phyloP scores from a whole-genome alignment of 2,329 filamentous ascomycete species.

The Coniochaeta prunicola region DNA sequence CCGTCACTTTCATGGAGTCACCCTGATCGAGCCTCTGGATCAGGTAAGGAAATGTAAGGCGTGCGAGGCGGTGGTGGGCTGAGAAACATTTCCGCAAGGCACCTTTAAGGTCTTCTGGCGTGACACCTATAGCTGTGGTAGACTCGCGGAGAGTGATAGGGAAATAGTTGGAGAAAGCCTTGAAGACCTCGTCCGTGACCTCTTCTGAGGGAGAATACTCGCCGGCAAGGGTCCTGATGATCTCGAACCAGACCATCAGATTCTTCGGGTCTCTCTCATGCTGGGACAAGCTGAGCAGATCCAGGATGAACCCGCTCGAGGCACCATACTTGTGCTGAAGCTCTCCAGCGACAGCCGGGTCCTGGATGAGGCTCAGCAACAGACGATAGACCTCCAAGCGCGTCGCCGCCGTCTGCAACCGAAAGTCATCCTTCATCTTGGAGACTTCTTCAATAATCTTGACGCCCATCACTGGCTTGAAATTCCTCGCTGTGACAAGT shows the following conservation, averaged over 20 bases:
- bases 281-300: conserved; percentile 42
- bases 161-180: conserved; percentile 52
- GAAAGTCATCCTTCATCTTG: conserved; percentile 49
- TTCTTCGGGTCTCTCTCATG: conserved; percentile 51
- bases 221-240: conserved; percentile 35
- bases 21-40: conserved; percentile 52
- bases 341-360: conserved; percentile 33
- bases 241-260: conserved; percentile 49
- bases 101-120: conserved; percentile 48
- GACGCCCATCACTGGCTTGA: conserved; percentile 39
- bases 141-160: conserved; percentile 50
- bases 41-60: conserved; percentile 43
- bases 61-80: conserved; percentile 37
- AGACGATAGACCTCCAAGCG: conserved; percentile 45
- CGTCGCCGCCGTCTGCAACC: conserved; percentile 42
- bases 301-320: conserved; percentile 37
- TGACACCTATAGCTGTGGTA: conserved; percentile 40
- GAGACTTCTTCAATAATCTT: conserved; percentile 42
- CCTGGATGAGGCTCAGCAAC: conserved; percentile 34
- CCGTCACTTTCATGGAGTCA: conserved; percentile 48
- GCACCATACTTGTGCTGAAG: conserved; percentile 36
- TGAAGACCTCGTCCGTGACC: conserved; percentile 43
- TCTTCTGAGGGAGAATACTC: conserved; percentile 37
- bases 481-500: conserved; percentile 37
- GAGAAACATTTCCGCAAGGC: conserved; percentile 47